A percentile compares a stretch with the other conserved stretches of the same genome.
Evolutionary conservation across 1,284 basidiomycete genomes (phyloP).

Genomic region (Ceratobasidium sp.): DNA sequence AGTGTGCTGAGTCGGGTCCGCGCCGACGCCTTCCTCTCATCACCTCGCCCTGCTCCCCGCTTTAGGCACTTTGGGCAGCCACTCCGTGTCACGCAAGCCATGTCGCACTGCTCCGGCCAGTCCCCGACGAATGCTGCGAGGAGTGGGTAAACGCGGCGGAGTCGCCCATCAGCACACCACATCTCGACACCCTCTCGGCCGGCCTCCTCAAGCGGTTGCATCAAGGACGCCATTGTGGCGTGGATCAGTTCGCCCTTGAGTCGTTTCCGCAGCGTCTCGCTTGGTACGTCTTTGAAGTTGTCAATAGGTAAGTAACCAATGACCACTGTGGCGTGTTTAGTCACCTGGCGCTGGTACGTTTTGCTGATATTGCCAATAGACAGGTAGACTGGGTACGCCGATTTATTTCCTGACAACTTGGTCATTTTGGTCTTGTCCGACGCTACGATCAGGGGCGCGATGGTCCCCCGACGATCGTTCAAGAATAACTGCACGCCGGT

Average conservation of each 20-base stretch:
- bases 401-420: constrained; percentile 33
- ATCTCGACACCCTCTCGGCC: neutral
- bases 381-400: constrained; percentile 43
- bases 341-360: neutral
- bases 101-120: constrained; percentile 36
- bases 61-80: constrained; percentile 32
- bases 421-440: constrained; percentile 43
- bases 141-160: constrained; percentile 43
- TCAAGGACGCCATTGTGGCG: constrained; percentile 41
- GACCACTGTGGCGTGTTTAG: constrained; percentile 25
- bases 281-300: neutral
- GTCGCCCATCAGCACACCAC: constrained; percentile 43
- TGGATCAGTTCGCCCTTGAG: constrained; percentile 45
- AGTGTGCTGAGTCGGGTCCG: neutral
- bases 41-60: neutral
- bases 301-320: constrained; percentile 43
- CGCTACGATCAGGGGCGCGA: constrained; percentile 41
- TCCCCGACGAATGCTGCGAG: constrained; percentile 44
- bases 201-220: neutral
- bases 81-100: constrained; percentile 30
- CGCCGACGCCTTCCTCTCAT: neutral
- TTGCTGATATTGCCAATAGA: constrained; percentile 44
- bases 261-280: neutral
- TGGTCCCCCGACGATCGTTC: constrained; percentile 23
- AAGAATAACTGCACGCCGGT: constrained; percentile 13